Evolutionary conservation across 108 stramenopile genomes (phyloP).

Genomic region (Stephanodiscus minutulus): DNA sequence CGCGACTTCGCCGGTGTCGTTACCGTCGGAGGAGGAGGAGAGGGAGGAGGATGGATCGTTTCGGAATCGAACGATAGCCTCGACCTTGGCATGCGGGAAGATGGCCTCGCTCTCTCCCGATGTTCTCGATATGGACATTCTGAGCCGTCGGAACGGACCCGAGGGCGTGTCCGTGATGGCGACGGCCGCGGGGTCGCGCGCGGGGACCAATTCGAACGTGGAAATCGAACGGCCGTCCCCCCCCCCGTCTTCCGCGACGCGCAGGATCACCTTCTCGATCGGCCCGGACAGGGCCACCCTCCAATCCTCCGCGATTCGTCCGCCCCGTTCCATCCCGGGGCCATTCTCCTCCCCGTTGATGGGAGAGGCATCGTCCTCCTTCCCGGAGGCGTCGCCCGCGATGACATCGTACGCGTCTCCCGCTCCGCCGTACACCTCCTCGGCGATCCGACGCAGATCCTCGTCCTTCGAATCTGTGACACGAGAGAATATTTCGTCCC

Average conservation of each 20-base stretch:
- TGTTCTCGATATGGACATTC: constrained; percentile 8
- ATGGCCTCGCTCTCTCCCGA: constrained; percentile 26
- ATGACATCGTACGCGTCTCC: constrained; percentile 14
- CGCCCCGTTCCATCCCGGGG: background rate
- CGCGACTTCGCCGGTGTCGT: background rate
- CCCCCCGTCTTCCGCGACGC: background rate
- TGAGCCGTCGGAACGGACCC: constrained; percentile 28
- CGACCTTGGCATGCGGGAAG: constrained; percentile 24
- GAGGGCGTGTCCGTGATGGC: constrained; percentile 28
- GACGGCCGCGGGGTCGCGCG: background rate
- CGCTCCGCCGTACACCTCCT: constrained; percentile 32
- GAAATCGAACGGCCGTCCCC: background rate
- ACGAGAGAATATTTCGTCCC: constrained; percentile 36
- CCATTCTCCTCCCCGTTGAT: background rate
- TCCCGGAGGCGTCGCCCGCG: background rate
- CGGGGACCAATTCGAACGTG: constrained; percentile 20
- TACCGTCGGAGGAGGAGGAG: too few relatives aligned
- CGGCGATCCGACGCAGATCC: constrained; percentile 38
- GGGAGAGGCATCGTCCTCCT: background rate
- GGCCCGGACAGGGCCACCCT: constrained; percentile 4
- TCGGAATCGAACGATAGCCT: constrained; percentile 20
- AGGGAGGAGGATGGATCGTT: constrained; percentile 1
- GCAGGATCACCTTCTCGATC: constrained; percentile 24
- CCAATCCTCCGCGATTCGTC: constrained; percentile 2
- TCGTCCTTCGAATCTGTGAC: constrained; percentile 49